Evolutionary conservation across 2,329 filamentous ascomycete genomes (phyloP), one percentile per base, ranked within the genome.

Genomic region (Colletotrichum higginsianum): DNA sequence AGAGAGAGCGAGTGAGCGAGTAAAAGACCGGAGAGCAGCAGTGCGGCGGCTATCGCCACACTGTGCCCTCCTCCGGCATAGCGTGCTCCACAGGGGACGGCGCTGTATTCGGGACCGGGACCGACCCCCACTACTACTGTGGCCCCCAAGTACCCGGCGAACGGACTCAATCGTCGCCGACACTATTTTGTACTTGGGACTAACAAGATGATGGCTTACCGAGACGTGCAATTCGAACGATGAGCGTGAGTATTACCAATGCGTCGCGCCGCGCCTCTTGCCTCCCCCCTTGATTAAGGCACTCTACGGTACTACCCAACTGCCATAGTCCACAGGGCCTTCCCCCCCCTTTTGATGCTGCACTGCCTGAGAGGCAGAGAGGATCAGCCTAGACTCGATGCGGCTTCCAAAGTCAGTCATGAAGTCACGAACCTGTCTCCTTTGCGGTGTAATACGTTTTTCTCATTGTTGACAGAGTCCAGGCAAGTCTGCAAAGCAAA

Each of bases 201-300:
- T 15, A 58, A 23, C 6, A 35, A 40, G 26, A 15, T 4, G 15
- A 61, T 67, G 56, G 16, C 50, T 61, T 47, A 23, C 40, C 4
- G 2, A 44, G 12, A 44, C 2, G 18, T 15, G 12, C 12, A 3
- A 64, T 15, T 15, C 16, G 23, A 35, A 35, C 21, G 11, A 49
- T 35, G 38, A 58, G 52, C 69, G 65, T 53, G 65, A 60, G 13
- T 44, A 71, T 71, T 68, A 60, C 58, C 58, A 71, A 72, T 60
- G 69, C 69, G 58, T 47, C 30, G 58, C 26, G 30, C 8, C 30
- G 30, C 30, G 30, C 30, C 30, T 35, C 30, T 9, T 16, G 38
- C 38, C 38, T 18, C 11, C 50, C 11, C 58, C 67, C 55, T 47
- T 57, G 67, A 61, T 56, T 67, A 71, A 56, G 42, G n/a, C 30